Conservation (phyloP, 129 eudicot genomes). For the Daucus carota region DNA sequence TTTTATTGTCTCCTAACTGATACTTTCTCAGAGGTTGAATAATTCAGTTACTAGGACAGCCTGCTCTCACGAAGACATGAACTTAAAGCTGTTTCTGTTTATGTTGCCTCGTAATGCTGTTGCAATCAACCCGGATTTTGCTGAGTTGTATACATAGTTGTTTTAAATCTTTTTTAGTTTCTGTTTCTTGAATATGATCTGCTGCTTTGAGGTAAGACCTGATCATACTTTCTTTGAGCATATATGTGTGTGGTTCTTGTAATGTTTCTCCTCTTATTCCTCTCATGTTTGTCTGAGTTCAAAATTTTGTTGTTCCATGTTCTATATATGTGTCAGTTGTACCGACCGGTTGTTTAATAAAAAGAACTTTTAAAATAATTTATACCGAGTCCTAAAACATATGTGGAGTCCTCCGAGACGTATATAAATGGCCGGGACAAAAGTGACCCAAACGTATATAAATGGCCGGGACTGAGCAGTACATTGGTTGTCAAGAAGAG, state of each 20-base stretch:
- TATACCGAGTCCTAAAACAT: too few species aligned
- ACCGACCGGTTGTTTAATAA: too few species aligned
- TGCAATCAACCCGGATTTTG: neutral
- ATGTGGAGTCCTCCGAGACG: too few species aligned
- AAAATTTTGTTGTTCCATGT: neutral
- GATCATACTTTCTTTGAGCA: neutral
- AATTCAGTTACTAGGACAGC: neutral
- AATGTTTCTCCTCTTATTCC: neutral
- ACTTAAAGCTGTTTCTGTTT: neutral
- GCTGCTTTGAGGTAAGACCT: neutral
- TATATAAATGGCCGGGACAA: too few species aligned
- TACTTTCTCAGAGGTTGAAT: neutral
- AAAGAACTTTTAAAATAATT: too few species aligned
- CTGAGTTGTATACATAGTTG: neutral
- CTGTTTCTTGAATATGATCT: neutral
- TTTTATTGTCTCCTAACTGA: neutral
- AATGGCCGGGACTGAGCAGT: too few species aligned
- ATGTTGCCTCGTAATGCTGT: too few species aligned
- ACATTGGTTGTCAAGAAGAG: too few species aligned
- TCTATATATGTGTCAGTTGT: neutral
- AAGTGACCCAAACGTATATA: too few species aligned
- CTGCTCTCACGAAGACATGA: neutral
- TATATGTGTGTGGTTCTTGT: neutral
- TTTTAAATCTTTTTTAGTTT: neutral
- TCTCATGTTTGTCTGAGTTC: neutral